Conservation (phyloP, 2,329 filamentous ascomycete species). For the Fusarium liriodendri region DNA sequence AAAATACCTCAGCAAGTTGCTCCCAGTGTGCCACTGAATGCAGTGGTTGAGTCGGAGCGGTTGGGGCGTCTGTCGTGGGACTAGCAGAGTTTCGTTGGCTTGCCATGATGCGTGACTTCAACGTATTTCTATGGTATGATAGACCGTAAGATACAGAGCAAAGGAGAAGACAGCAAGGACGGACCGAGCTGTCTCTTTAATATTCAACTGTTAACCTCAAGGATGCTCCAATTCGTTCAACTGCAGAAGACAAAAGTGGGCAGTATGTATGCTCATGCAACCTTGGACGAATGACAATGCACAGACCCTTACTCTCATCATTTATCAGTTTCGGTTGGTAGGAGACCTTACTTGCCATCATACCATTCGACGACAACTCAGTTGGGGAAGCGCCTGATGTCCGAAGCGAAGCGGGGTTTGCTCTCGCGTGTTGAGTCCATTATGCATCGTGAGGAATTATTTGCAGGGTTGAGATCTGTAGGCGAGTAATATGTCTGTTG, state of each 20-base stretch:
- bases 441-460: not conserved
- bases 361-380: not conserved
- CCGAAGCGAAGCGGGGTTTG: not conserved
- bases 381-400: not conserved
- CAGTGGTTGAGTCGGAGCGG: not conserved
- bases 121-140: not conserved
- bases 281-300: not conserved
- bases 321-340: not conserved
- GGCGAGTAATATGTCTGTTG: not conserved
- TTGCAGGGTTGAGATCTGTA: not conserved
- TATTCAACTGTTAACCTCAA: not conserved
- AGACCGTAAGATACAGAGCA: not conserved
- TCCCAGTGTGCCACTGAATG: not conserved
- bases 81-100: not conserved
- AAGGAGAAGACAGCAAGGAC: not conserved
- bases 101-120: not conserved
- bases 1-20: not conserved
- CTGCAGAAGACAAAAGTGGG: not conserved
- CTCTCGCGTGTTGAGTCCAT: not conserved
- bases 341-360: not conserved
- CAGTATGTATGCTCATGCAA: not conserved
- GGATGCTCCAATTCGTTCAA: not conserved
- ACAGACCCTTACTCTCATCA: not conserved
- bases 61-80: not conserved
- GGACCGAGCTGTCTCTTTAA: not conserved